These are phyloP conservation scores for Suillus placidus DNA, from an alignment of 768 basidiomycete species.

Conservation along the genomic window DNA sequence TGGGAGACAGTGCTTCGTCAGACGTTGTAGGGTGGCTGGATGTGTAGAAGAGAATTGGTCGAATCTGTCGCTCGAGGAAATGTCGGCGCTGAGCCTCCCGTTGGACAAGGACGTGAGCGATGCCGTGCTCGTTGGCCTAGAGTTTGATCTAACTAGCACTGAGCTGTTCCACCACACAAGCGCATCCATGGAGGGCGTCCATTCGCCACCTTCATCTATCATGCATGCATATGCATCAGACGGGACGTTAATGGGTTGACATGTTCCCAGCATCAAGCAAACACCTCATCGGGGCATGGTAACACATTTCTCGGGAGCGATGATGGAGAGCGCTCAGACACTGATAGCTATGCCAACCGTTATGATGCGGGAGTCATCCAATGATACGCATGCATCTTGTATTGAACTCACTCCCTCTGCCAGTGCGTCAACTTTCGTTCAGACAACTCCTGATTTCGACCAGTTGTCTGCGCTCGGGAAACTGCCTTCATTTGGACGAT, in stretches of 20 bases:
- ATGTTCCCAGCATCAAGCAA: no score
- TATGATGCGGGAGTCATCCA: no score
- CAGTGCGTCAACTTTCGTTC: slow-evolving; percentile 16
- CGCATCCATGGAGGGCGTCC: slow-evolving; percentile 44
- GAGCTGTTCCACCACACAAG: slow-evolving; percentile 40
- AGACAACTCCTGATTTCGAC: slow-evolving; percentile 36
- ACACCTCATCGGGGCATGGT: no score
- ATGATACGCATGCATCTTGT: slow-evolving; percentile 34
- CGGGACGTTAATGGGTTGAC: slow-evolving; percentile 75
- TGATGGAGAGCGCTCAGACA: no score
- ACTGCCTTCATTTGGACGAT: slow-evolving; percentile 11
- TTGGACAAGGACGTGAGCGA: no score
- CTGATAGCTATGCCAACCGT: no score
- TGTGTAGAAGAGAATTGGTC: no score
- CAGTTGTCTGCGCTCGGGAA: slow-evolving; percentile 32
- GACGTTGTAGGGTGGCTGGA: no score
- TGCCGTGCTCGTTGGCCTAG: slow-evolving; percentile 69
- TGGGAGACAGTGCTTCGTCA: no score
- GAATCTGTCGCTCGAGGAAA: no score
- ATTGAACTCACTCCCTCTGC: slow-evolving; percentile 18
- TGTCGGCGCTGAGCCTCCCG: no score
- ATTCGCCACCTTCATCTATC: slow-evolving; percentile 56
- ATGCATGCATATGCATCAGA: slow-evolving; percentile 78
- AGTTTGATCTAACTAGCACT: slow-evolving; percentile 62
- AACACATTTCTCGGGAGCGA: no score